These are phyloP conservation scores for Trametes cingulata DNA, from an alignment of 768 basidiomycete genomes.

Conservation along the genomic window DNA sequence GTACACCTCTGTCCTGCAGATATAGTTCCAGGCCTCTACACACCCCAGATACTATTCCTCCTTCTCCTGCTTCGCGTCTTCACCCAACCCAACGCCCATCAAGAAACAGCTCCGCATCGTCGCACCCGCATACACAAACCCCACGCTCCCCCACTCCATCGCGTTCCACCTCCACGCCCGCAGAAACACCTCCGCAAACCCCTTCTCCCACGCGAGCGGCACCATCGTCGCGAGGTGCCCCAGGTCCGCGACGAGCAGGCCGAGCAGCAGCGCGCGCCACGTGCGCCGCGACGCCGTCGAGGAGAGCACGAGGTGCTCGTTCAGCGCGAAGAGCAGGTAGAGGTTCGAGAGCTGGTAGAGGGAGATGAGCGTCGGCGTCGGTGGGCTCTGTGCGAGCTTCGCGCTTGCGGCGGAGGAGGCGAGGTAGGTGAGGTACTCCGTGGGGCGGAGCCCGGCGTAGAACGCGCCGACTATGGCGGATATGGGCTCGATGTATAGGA, in stretches of 20 bases:
- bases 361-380: constrained; percentile 40
- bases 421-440: constrained; percentile 42
- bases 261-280: constrained; percentile 45
- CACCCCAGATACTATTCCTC: not conserved
- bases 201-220: constrained; percentile 38
- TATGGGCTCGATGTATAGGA: constrained; percentile 53
- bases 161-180: constrained; percentile 50
- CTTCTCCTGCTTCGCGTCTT: not conserved
- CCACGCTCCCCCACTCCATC: constrained; percentile 57
- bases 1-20: too few relatives aligned
- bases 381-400: constrained; percentile 9
- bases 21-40: too few relatives aligned
- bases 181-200: constrained; percentile 40
- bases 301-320: constrained; percentile 50
- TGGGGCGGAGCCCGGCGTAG: constrained; percentile 45
- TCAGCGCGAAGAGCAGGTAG: constrained; percentile 52
- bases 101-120: constrained; percentile 45
- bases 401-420: constrained; percentile 12
- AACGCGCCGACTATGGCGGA: constrained; percentile 50
- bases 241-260: constrained; percentile 50
- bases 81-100: constrained; percentile 35
- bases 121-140: constrained; percentile 52
- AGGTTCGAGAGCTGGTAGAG: constrained; percentile 52
- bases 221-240: constrained; percentile 49
- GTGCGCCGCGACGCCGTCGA: constrained; percentile 42